These are phyloP conservation scores for Colletotrichum karsti DNA, from an alignment of 2,329 filamentous ascomycete species.

Conservation along the genomic window DNA sequence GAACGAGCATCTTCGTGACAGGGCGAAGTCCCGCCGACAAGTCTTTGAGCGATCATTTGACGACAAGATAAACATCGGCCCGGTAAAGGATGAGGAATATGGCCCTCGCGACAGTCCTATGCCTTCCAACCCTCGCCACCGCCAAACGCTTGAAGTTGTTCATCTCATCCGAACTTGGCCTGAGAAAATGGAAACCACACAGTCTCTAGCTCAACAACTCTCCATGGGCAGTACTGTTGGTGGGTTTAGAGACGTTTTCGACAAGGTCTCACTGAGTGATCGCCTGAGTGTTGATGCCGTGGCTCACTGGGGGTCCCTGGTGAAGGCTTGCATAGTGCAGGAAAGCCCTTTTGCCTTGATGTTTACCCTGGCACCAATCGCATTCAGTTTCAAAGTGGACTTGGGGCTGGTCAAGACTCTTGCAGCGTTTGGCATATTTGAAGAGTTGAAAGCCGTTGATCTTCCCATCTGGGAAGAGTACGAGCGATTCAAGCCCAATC, in stretches of 20 bases:
- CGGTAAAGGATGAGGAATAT: slow-evolving; percentile 22
- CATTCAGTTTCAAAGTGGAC: slow-evolving; percentile 47
- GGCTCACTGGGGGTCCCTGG: slow-evolving; percentile 52
- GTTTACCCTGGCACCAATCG: slow-evolving; percentile 54
- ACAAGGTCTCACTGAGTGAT: slow-evolving; percentile 46
- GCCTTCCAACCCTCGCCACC: slow-evolving; percentile 21
- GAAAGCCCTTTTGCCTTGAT: slow-evolving; percentile 46
- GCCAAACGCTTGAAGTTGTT: slow-evolving; percentile 29
- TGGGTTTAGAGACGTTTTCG: slow-evolving; percentile 42
- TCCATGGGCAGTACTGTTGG: slow-evolving; percentile 38
- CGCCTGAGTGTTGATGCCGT: slow-evolving; percentile 45
- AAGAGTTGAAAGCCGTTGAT: slow-evolving; percentile 44
- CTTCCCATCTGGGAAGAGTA: slow-evolving; percentile 46
- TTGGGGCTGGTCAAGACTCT: slow-evolving; percentile 51
- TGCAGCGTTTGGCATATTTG: slow-evolving; percentile 51
- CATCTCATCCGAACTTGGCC: slow-evolving; percentile 31
- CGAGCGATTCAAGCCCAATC: slow-evolving; percentile 41
- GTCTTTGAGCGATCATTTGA: slow-evolving; percentile 32
- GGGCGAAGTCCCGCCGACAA: slow-evolving; percentile 24
- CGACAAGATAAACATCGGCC: slow-evolving; percentile 21
- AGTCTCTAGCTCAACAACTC: slow-evolving; percentile 23
- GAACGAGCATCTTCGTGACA: slow-evolving; percentile 31
- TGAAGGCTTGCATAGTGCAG: slow-evolving; percentile 42
- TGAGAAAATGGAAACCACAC: slow-evolving; percentile 22
- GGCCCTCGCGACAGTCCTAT: slow-evolving; percentile 27